phyloP scores from a whole-genome alignment of 2,329 filamentous ascomycete species.

The Ceratocystis albifundus region DNA sequence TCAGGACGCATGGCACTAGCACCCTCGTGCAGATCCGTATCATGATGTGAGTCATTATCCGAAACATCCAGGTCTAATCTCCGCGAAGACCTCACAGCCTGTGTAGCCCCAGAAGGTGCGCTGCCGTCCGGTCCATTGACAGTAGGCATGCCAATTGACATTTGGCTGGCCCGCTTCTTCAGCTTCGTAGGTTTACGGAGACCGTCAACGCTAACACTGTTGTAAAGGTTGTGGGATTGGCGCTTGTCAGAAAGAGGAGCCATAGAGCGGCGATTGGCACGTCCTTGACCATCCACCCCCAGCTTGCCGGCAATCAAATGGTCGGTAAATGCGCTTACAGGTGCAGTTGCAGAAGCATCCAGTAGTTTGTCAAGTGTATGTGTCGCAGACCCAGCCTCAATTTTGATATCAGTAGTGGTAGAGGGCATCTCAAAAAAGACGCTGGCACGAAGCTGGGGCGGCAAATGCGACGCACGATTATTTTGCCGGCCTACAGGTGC shows the following conservation, averaged over 20 bases:
- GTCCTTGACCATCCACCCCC: slow-evolving; percentile 62
- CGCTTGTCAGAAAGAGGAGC: slow-evolving; percentile 35
- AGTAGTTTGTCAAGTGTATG: slow-evolving; percentile 84
- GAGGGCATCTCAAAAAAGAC: slow-evolving; percentile 72
- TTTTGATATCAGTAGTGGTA: slow-evolving; percentile 40
- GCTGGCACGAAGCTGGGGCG: slow-evolving; percentile 79
- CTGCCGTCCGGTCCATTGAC: background rate
- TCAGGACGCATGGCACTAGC: background rate
- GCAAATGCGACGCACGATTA: slow-evolving; percentile 37
- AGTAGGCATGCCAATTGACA: slow-evolving; percentile 17
- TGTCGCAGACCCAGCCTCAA: slow-evolving; percentile 71
- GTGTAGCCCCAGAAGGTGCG: background rate
- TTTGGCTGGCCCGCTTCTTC: slow-evolving; percentile 18
- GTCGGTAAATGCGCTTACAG: slow-evolving; percentile 83
- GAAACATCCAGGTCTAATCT: slow-evolving; percentile 20
- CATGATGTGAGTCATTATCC: slow-evolving; percentile 18
- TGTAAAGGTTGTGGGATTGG: slow-evolving; percentile 19
- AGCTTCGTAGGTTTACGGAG: slow-evolving; percentile 20
- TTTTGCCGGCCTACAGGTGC: slow-evolving; percentile 16
- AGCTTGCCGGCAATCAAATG: slow-evolving; percentile 70
- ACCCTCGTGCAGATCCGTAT: slow-evolving; percentile 17
- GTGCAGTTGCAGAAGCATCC: slow-evolving; percentile 75
- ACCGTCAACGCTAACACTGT: slow-evolving; percentile 16
- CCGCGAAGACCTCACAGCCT: slow-evolving; percentile 15
- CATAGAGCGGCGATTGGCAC: slow-evolving; percentile 30